Conservation (phyloP, 306 rosid genomes). For the Cicer chorassanicum region DNA sequence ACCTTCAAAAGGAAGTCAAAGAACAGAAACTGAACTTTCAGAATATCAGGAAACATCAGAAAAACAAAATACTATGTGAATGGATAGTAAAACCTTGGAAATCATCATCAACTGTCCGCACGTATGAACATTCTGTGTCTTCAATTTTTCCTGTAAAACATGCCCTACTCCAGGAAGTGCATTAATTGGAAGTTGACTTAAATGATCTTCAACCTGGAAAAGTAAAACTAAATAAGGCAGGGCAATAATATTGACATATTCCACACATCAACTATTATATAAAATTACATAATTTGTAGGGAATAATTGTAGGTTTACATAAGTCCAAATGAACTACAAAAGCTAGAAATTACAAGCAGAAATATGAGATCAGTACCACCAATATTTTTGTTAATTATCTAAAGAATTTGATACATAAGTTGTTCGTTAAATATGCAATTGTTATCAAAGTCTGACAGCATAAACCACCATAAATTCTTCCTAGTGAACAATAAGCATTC, state of each 20-base stretch:
- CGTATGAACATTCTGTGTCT: constrained; percentile 62
- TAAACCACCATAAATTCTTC: constrained; percentile 30
- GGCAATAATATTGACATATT: constrained; percentile 40
- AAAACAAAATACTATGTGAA: constrained; percentile 34
- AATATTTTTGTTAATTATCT: constrained; percentile 5
- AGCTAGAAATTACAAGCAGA: constrained; percentile 28
- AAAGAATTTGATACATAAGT: constrained; percentile 19
- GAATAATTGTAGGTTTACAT: constrained; percentile 16
- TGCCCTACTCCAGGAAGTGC: constrained; percentile 91
- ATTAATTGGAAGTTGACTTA: constrained; percentile 74
- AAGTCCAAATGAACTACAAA: constrained; percentile 32
- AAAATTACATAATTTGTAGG: constrained; percentile 30
- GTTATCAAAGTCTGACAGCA: constrained; percentile 3
- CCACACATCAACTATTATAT: constrained; percentile 29
- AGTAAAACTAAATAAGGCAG: constrained; percentile 34
- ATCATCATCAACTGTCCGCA: constrained; percentile 77
- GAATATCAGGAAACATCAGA: constrained; percentile 30
- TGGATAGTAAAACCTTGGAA: constrained; percentile 65
- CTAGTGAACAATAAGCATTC: background rate
- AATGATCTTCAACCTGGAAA: constrained; percentile 75
- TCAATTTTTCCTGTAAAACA: constrained; percentile 81
- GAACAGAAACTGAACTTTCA: constrained; percentile 24
- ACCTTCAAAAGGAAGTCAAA: constrained; percentile 23
- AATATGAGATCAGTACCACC: constrained; percentile 27
- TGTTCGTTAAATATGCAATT: constrained; percentile 7